phyloP scores from a whole-genome alignment of 495 filamentous ascomycete species.

The Xylaria telfairii region DNA sequence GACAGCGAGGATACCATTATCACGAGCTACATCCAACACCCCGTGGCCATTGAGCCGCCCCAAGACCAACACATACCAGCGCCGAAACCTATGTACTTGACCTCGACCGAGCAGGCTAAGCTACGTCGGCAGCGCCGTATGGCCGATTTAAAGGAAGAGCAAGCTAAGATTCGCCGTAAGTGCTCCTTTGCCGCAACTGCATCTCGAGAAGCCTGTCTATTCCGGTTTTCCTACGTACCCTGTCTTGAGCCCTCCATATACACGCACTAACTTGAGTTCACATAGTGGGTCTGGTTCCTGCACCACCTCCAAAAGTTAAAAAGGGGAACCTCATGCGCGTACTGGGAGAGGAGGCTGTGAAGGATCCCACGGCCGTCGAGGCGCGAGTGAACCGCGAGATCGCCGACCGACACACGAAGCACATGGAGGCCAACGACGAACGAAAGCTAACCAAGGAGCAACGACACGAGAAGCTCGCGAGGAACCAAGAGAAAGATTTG shows the following conservation, averaged over 20 bases:
- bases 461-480: conserved; percentile 79
- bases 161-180: conserved; percentile 81
- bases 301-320: conserved; percentile 92
- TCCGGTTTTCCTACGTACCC: not conserved
- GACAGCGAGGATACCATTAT: conserved; percentile 81
- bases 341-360: conserved; percentile 94
- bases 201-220: not conserved
- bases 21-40: conserved; percentile 89
- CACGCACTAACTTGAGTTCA: conserved; percentile 1
- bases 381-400: conserved; percentile 91
- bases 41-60: conserved; percentile 87
- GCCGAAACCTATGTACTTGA: conserved; percentile 92
- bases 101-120: conserved; percentile 88
- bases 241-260: not conserved
- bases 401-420: conserved; percentile 76
- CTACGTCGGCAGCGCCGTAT: conserved; percentile 88
- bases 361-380: conserved; percentile 96
- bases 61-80: conserved; percentile 81
- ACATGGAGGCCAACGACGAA: conserved; percentile 81
- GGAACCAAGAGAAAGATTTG: conserved; percentile 86
- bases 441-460: conserved; percentile 92
- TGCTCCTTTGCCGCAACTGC: not conserved
- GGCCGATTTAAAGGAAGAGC: conserved; percentile 90
- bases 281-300: conserved; percentile 77
- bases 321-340: conserved; percentile 97